phyloP scores from a whole-genome alignment of 225 moss, liverwort and hornwort species.

The Bryoerythrophyllum caledonicum region DNA sequence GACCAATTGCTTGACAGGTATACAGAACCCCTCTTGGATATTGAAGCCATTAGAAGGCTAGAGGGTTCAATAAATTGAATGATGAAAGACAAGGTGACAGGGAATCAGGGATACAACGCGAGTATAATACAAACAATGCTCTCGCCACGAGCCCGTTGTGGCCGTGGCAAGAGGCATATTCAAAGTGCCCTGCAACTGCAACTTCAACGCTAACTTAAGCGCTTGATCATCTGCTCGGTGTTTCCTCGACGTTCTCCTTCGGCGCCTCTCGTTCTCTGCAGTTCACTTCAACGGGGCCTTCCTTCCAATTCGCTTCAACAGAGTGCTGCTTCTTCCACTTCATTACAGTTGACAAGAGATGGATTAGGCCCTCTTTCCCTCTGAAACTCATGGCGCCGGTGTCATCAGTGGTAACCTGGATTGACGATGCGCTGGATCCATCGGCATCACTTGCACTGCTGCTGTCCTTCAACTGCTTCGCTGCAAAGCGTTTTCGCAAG shows the following conservation, averaged over 20 bases:
- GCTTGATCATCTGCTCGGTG: constrained; percentile 26
- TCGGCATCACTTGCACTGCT: constrained; percentile 12
- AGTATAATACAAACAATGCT: constrained; percentile 44
- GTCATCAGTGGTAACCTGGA: constrained; percentile 27
- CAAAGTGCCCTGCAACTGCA: constrained; percentile 29
- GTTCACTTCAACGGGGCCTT: not conserved
- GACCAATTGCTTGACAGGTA: constrained; percentile 16
- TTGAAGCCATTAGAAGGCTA: constrained; percentile 2
- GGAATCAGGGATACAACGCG: constrained; percentile 26
- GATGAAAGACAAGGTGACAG: constrained; percentile 4
- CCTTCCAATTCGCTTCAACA: constrained; percentile 7
- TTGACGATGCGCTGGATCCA: constrained; percentile 18
- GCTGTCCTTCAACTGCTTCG: constrained; percentile 26
- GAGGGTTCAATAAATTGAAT: constrained; percentile 41
- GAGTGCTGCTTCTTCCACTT: constrained; percentile 11
- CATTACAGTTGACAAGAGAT: constrained; percentile 15
- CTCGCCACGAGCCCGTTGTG: constrained; percentile 21
- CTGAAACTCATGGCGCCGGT: constrained; percentile 3
- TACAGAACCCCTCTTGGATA: constrained; percentile 30
- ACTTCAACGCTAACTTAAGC: constrained; percentile 20
- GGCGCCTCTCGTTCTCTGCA: constrained; percentile 17
- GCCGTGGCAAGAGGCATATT: constrained; percentile 17
- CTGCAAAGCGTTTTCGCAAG: not conserved
- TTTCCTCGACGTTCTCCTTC: constrained; percentile 9
- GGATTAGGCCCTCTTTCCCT: constrained; percentile 16